Evolutionary conservation across 129 eudicot species (phyloP).

Genomic region (Apium graveolens): DNA sequence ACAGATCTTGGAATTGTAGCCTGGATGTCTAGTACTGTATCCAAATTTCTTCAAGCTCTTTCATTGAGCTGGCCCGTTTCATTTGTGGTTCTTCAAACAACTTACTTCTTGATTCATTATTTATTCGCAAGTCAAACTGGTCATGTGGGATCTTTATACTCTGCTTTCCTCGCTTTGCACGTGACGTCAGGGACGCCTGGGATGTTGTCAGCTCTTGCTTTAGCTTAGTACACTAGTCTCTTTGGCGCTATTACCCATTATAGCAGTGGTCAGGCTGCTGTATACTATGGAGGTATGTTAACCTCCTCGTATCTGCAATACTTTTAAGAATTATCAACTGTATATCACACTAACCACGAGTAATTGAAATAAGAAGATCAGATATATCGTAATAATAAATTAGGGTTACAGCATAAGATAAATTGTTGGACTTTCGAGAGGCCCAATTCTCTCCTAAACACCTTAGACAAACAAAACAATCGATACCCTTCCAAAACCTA

Average conservation of each 20-base stretch:
- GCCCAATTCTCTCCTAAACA: too few species aligned
- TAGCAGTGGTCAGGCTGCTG: slow-evolving; percentile 99
- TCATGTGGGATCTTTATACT: slow-evolving; percentile 89
- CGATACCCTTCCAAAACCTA: too few species aligned
- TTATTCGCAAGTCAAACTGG: slow-evolving; percentile 96
- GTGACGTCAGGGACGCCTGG: slow-evolving; percentile 89
- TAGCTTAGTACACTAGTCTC: slow-evolving; percentile 75
- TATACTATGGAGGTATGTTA: slow-evolving; percentile 98
- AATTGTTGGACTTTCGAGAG: too few species aligned
- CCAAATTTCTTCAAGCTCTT: slow-evolving; percentile 54
- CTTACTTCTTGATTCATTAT: slow-evolving; percentile 81
- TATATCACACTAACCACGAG: too few species aligned
- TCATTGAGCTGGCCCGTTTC: slow-evolving; percentile 90
- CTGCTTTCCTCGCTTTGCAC: slow-evolving; percentile 90
- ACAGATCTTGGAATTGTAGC: slow-evolving; percentile 76
- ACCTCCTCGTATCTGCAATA: too few species aligned
- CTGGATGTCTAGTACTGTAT: slow-evolving; percentile 91
- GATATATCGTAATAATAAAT: too few species aligned
- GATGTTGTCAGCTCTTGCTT: slow-evolving; percentile 66
- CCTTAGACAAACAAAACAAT: too few species aligned
- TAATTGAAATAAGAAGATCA: too few species aligned
- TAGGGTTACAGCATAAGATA: too few species aligned
- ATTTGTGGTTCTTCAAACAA: slow-evolving; percentile 73
- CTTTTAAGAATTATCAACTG: too few species aligned
- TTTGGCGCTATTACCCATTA: slow-evolving; percentile 93